Evolutionary conservation across 1,284 basidiomycete species (phyloP).

Genomic region (Peniophora sp.): DNA sequence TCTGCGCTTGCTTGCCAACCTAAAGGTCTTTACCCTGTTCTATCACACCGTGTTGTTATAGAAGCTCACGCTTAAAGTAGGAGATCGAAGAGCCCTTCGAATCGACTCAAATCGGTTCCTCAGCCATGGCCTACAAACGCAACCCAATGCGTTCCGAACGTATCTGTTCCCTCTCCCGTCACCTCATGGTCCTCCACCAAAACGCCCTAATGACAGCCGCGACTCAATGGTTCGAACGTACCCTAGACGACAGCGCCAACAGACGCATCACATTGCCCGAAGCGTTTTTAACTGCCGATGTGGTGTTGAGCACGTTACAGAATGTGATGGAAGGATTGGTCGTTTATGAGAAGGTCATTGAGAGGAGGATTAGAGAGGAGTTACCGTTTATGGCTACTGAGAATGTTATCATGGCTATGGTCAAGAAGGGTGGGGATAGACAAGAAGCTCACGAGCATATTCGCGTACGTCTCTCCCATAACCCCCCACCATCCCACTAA

Average conservation of each 20-base stretch:
- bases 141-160: constrained; percentile 99
- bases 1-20: constrained; percentile 83
- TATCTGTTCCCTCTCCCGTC: constrained; percentile 89
- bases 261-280: constrained; percentile 94
- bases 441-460: constrained; percentile 98
- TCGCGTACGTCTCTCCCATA: constrained; percentile 43
- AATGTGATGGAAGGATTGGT: constrained; percentile 97
- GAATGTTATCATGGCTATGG: constrained; percentile 99
- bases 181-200: constrained; percentile 89
- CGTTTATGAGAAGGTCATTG: constrained; percentile 96
- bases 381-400: constrained; percentile 99
- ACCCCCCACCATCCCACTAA: neutral
- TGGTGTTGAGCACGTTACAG: constrained; percentile 90
- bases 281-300: constrained; percentile 96
- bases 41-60: neutral
- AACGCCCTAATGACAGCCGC: constrained; percentile 89
- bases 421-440: constrained; percentile 90
- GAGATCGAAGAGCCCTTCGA: constrained; percentile 99
- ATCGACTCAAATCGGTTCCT: constrained; percentile 97
- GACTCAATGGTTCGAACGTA: constrained; percentile 96
- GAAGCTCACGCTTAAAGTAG: constrained; percentile 22
- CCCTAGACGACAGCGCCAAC: constrained; percentile 94
- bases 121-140: constrained; percentile 99
- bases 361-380: constrained; percentile 86
- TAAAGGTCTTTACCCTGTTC: constrained; percentile 62